Base-by-base conservation (phyloP, 768 basidiomycete species). In the Boletus reticuloceps region DNA sequence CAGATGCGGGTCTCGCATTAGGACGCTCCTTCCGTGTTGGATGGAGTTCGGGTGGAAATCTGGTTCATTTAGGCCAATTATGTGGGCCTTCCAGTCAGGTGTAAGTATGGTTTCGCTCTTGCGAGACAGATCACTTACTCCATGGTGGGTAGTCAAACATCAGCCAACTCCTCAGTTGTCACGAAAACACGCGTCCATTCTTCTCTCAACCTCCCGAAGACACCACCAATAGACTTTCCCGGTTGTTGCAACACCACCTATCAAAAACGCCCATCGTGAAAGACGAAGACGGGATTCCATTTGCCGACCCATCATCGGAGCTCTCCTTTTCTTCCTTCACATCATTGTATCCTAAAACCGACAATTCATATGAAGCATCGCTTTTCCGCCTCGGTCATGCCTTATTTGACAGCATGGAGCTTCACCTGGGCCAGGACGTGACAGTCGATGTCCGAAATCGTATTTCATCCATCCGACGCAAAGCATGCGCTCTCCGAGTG, bases 1-100 rank as follows among this genome's bases (percentile, higher is more conserved):
- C 84, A 12, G 96, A 99, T 70, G 89, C 91, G 16, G 95, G 94
- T 0, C 75, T 98, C 36, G 81, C 89, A 1, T 74, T 94, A 53
- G 94, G 94, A 13, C 82, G 93, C 17, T 91, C 90, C 13, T 97
- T 94, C 70, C 81, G 94, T 53, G 91, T 89, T 3, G 86, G 91
- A 5, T 98, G 94, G 93, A 92, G 95, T 19, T 87, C 90, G 1
- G 80, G 82, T 37, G 93, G 93, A 1, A 77, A 76, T 38, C 66
- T 98, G 8, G 85, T 86, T 12, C 88, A 92, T 69, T 69, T 88
- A 12, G 94, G 92, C n/a, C 77, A 77, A 47, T 72, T 96, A 58
- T 87, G 89, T 72, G 74, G 77, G 8, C 85, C 86, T 25, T 72
- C 65, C 5, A 74, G 77, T 49, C 72, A 75, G 47, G 59, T 73